These are phyloP conservation scores for Claviceps sp. DNA, from an alignment of 2,329 filamentous ascomycete species.

Conservation along the genomic window DNA sequence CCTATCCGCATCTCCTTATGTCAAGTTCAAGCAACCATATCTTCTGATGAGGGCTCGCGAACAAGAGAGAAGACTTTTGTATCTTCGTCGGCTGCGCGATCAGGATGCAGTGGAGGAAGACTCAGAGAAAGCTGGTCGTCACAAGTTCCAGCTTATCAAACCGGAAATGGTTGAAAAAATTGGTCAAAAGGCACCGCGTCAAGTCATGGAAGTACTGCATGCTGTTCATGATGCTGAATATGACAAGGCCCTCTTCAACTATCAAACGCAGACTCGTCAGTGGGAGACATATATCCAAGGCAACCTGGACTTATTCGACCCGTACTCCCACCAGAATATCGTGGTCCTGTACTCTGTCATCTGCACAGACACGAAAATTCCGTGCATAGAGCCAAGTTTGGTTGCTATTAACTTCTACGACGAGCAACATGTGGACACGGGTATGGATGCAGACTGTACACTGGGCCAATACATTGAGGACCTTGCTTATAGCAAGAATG, in stretches of 20 bases:
- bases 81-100: constrained; percentile 71
- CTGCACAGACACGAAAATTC: constrained; percentile 85
- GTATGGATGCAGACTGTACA: constrained; percentile 76
- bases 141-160: constrained; percentile 79
- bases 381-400: constrained; percentile 82
- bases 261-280: constrained; percentile 83
- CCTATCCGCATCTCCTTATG: constrained; percentile 87
- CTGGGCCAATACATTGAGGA: constrained; percentile 93
- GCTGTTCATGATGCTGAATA: constrained; percentile 96
- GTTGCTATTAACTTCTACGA: constrained; percentile 88
- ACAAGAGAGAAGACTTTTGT: constrained; percentile 71
- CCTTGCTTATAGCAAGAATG: constrained; percentile 61
- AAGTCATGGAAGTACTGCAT: constrained; percentile 85
- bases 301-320: constrained; percentile 81
- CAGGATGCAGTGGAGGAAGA: constrained; percentile 51
- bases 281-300: constrained; percentile 94
- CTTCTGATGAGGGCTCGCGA: constrained; percentile 84
- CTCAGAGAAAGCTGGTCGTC: constrained; percentile 48
- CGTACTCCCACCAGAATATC: constrained; percentile 91
- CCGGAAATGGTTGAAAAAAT: constrained; percentile 90
- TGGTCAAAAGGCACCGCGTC: constrained; percentile 64
- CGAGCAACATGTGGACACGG: constrained; percentile 62
- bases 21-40: constrained; percentile 89
- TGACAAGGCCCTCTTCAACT: constrained; percentile 86
- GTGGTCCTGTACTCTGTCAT: constrained; percentile 88